Conservation (phyloP, 306 rosid genomes). For the Hylodesmum podocarpum region DNA sequence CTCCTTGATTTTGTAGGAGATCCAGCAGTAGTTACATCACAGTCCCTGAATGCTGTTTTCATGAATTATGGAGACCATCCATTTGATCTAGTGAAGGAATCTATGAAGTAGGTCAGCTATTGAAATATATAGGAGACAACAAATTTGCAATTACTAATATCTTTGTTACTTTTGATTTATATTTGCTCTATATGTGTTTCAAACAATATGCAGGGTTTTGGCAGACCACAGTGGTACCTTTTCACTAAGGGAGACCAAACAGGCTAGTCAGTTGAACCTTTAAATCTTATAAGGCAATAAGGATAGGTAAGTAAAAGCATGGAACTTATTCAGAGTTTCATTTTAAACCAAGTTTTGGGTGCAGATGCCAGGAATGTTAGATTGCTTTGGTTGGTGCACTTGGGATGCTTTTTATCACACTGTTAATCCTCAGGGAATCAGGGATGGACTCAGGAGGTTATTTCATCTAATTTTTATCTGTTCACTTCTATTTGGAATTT, state of each 20-base stretch:
- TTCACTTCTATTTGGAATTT: background rate
- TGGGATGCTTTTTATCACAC: conserved; percentile 19
- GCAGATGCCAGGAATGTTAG: conserved; percentile 25
- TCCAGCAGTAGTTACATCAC: background rate
- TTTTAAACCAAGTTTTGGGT: background rate
- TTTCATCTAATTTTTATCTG: background rate
- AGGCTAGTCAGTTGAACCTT: background rate
- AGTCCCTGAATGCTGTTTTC: conserved; percentile 18
- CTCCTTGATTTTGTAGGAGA: conserved; percentile 4
- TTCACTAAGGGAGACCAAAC: conserved; percentile 22
- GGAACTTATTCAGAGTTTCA: background rate
- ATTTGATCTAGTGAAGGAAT: conserved; percentile 24
- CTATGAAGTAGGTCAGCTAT: conserved; percentile 16
- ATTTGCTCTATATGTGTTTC: background rate
- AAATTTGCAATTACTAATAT: background rate
- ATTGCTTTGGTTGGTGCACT: conserved; percentile 29
- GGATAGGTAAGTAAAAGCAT: background rate
- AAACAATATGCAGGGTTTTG: conserved; percentile 1
- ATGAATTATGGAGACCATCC: conserved; percentile 20
- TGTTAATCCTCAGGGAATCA: conserved; percentile 15
- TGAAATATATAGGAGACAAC: background rate
- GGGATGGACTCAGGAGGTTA: conserved; percentile 23
- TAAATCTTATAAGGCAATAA: background rate
- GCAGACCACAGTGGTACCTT: background rate
- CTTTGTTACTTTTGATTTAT: background rate